Percentiles rank a stretch among this genome's conserved stretches.
Evolutionary conservation across 2,329 filamentous ascomycete species (phyloP).

Genomic region (Calonectria multiphialidica): DNA sequence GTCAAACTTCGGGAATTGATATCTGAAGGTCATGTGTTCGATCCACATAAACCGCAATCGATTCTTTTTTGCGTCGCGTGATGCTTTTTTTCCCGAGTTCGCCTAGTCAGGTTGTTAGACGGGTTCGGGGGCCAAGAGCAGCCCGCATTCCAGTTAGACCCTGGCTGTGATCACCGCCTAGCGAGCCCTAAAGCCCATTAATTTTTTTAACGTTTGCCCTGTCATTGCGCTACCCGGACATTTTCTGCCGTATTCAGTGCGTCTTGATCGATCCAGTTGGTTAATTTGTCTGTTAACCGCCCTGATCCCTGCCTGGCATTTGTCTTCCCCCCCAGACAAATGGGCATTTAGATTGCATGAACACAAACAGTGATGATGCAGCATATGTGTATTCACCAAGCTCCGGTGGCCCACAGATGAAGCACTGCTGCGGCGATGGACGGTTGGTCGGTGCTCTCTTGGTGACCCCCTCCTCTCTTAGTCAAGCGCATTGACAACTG

Average conservation of each 20-base stretch:
- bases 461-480: no score
- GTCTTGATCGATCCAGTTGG: background rate
- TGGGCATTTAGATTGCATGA: background rate
- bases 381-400: background rate
- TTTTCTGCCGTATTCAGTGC: background rate
- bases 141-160: background rate
- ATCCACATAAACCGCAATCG: background rate
- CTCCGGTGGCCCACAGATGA: background rate
- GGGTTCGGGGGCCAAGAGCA: background rate
- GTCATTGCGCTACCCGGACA: background rate
- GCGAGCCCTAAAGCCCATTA: background rate
- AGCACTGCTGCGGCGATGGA: no score
- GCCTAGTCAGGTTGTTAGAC: background rate
- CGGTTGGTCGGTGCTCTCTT: background rate
- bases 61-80: background rate
- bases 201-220: background rate
- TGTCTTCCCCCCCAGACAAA: background rate
- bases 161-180: background rate
- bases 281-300: background rate
- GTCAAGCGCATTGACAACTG: background rate
- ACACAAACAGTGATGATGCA: no score
- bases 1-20: background rate
- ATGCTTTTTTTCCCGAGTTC: background rate
- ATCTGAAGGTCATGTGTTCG: constrained; percentile 9
- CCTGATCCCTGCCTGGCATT: background rate